Evolutionary conservation across 257 asterid species (phyloP), one percentile per base, ranked within the genome.

Genomic region (Phtheirospermum japonicum): DNA sequence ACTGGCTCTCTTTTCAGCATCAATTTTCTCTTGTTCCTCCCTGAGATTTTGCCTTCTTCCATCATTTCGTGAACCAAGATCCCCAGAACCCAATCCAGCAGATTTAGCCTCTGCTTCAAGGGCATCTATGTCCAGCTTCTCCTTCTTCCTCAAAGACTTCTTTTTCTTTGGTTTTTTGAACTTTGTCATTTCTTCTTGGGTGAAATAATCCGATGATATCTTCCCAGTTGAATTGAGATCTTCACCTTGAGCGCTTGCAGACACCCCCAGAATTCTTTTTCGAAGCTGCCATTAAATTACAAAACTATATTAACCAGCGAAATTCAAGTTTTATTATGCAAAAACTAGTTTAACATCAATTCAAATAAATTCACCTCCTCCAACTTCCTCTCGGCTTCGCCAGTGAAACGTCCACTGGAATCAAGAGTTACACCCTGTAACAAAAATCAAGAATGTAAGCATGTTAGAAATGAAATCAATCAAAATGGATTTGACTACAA

Each of bases 51-150:
- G 95, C 57, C 85, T 76, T 71, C 75, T 81, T 73, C 81, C 84
- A 68, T 81, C 83, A 5, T 75, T 82, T 60, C 97, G 85, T 58
- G 99, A 79, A 63, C 97, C 97, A 66, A 87, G 96, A 82, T 93
- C 96, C 61, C 64, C 89, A 69, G 65, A 50, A 58, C 99, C 99
- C 75, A 93, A 78, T 71, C 99, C 99, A 73, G 90, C 71, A 70
- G 96, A 81, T 65, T 57, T 71, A 67, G 99, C 97, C 83, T 93
- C 99, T 48, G 92, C 95, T 81, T 89, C 99, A 58, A 89, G 95
- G 70, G 92, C 85, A 72, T 82, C 80, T 48, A 89, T 13, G 66
- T 87, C 94, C 79, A 89, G 76, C 81, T 93, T 93, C 53, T 89
- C 97, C 78, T 79, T 89, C 78, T 87, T 93, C 80, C 97, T 82